phyloP scores from a whole-genome alignment of 306 rosid genomes.

The Prunus fruticosa region DNA sequence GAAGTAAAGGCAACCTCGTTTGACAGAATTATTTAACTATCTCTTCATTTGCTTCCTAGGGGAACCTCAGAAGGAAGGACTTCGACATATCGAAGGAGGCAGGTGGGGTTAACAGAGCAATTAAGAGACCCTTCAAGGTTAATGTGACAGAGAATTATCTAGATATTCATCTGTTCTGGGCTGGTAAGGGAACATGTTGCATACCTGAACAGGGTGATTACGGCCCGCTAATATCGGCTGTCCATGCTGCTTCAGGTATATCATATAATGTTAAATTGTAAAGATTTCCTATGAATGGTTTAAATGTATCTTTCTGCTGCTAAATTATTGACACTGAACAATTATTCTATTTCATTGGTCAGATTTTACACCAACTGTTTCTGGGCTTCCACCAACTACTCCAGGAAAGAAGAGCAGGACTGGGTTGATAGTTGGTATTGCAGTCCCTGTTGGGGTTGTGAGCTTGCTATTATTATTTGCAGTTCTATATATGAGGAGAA shows the following conservation, averaged over 20 bases:
- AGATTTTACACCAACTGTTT: too few species aligned
- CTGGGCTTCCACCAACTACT: too few species aligned
- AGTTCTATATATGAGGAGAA: constrained; percentile 7
- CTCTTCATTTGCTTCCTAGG: background rate
- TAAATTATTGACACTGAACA: too few species aligned
- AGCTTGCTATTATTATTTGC: background rate
- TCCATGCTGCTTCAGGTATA: constrained; percentile 22
- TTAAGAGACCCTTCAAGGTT: background rate
- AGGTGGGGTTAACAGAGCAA: constrained; percentile 16
- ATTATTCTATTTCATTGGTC: background rate
- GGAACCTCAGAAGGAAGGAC: background rate
- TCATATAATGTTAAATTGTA: background rate
- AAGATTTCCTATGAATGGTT: background rate
- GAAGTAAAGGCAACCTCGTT: background rate
- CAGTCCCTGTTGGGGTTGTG: constrained; percentile 6
- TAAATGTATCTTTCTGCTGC: background rate
- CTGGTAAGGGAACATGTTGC: constrained; percentile 30
- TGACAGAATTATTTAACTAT: background rate
- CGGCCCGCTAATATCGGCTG: constrained; percentile 14
- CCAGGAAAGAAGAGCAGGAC: constrained; percentile 12
- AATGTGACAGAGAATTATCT: constrained; percentile 17
- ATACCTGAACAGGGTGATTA: constrained; percentile 14
- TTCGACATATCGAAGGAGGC: constrained; percentile 24
- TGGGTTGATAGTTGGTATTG: constrained; percentile 18
- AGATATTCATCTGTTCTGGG: constrained; percentile 30